A percentile compares a stretch with the other conserved stretches of the same genome.
phyloP scores from a whole-genome alignment of 2,329 filamentous ascomycete species.

The Aureobasidium leucospermi region DNA sequence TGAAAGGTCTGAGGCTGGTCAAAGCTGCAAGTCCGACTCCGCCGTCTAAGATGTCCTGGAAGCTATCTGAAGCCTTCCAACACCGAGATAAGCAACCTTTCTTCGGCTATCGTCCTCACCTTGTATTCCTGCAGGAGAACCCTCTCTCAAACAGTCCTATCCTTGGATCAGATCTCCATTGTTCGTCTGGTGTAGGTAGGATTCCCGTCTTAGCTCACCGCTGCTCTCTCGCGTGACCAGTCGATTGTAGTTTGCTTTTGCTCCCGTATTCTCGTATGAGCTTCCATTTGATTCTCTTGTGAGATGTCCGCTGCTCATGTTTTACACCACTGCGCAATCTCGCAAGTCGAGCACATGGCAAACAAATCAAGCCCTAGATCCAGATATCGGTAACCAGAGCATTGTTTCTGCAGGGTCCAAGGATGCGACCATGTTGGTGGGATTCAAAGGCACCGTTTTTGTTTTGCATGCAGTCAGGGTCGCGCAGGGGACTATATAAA shows the following conservation, averaged over 20 bases:
- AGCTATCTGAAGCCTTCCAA: too few relatives aligned
- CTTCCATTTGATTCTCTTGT: too few relatives aligned
- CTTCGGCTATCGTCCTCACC: too few relatives aligned
- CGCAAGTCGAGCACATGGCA: neutral
- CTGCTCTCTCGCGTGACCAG: neutral
- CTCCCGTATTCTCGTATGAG: too few relatives aligned
- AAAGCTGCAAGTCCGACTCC: neutral
- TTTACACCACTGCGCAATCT: neutral
- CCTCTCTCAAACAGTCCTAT: too few relatives aligned
- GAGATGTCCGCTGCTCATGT: too few relatives aligned
- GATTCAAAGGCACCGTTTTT: neutral
- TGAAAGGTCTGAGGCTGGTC: neutral
- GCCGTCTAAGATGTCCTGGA: too few relatives aligned
- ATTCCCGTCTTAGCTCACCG: neutral
- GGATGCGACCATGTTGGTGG: neutral
- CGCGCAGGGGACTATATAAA: neutral
- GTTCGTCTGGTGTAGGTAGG: too few relatives aligned
- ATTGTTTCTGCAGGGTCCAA: neutral
- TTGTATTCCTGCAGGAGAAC: too few relatives aligned
- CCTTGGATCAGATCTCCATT: neutral
- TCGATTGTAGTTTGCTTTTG: slow-evolving; percentile 1
- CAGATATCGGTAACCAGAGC: too few relatives aligned
- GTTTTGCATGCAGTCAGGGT: neutral
- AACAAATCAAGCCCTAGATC: neutral
- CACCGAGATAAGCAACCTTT: too few relatives aligned